A percentile compares a stretch with the other conserved stretches of the same genome.
Evolutionary conservation across 108 stramenopile species (phyloP).

Genomic region (Fistulifera pelliculosa): DNA sequence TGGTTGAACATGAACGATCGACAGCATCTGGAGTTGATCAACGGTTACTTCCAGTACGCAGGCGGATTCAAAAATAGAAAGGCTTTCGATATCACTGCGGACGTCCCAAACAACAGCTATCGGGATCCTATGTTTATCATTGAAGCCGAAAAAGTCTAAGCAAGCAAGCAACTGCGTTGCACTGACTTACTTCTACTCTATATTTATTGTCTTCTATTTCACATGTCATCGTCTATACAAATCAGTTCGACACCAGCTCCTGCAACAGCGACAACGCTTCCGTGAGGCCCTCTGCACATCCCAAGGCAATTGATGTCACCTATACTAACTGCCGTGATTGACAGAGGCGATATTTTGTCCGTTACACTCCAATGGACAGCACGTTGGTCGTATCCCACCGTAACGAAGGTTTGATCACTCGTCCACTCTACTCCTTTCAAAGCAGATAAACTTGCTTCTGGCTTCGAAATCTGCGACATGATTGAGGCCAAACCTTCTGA

Average conservation of each 20-base stretch:
- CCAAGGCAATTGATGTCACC: constrained; percentile 39
- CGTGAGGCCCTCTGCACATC: constrained; percentile 6
- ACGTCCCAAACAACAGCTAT: constrained; percentile 34
- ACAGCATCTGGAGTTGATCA: constrained; percentile 87
- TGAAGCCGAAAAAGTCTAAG: constrained; percentile 19
- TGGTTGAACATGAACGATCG: constrained; percentile 91
- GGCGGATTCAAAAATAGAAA: constrained; percentile 51
- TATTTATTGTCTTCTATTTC: too few relatives aligned
- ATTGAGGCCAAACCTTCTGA: not conserved
- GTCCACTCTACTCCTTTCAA: constrained; percentile 40
- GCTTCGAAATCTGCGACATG: constrained; percentile 5
- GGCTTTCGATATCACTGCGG: constrained; percentile 76
- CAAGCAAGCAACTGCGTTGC: too few relatives aligned
- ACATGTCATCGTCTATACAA: too few relatives aligned
- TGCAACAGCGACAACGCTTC: constrained; percentile 22
- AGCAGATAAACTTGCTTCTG: constrained; percentile 50
- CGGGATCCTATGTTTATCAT: constrained; percentile 81
- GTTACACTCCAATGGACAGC: constrained; percentile 32
- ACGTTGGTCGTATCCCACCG: constrained; percentile 47
- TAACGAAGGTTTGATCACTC: constrained; percentile 14
- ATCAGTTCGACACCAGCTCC: constrained; percentile 39
- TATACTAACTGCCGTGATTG: constrained; percentile 17
- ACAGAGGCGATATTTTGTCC: not conserved
- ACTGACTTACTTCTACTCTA: too few relatives aligned
- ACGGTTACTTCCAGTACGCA: constrained; percentile 78